Base-by-base conservation (phyloP, 495 filamentous ascomycete genomes). In the Cercophora samala region DNA sequence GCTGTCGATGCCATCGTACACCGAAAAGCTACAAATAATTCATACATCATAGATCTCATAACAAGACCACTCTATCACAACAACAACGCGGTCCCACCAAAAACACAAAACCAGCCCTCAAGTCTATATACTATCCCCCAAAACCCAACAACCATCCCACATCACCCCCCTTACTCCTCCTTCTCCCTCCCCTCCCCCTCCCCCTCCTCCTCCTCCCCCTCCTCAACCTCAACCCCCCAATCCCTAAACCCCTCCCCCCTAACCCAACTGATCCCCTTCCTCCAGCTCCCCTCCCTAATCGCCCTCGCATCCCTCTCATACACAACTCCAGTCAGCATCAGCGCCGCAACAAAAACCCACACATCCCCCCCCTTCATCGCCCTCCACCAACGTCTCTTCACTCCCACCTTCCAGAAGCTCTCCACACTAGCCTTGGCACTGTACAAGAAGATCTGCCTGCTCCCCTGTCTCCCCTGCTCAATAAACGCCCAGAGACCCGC, bases 341-440 rank as follows among this genome's bases (percentile, higher is more conserved):
- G 82, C 26, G 91, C 88, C 23, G 85, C 70, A 8, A 92, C 88
- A 75, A 99, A 90, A 2, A 99, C 75, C 82, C 88, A 84, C 24
- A 97, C 85, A 77, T 97, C 94, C 5, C 93, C 93, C 29, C 89
- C 88, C 60, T 83, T 88, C 73, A 94, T 81, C 6, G 91, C 91
- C 63, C 82, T 86, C 91, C 94, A 96, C 82, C 89, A 88, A 4
- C 91, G 85, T 42, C 88, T 82, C 85, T 98, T 98, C 59, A 88
- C 86, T 13, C 93, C 91, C 0, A 96, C 90, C 81, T 97, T 97
- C 92, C 92, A 98, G 55, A 91, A 74, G 46, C 85, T 89, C 71
- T 97, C 90, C 32, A 97, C 79, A 52, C 89, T 91, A 9, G 88
- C 74, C 22, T 93, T 83, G 65, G 89, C 87, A 55, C 86, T 86